phyloP scores from a whole-genome alignment of 1,284 basidiomycete genomes.

The Lignosus rhinocerotis region DNA sequence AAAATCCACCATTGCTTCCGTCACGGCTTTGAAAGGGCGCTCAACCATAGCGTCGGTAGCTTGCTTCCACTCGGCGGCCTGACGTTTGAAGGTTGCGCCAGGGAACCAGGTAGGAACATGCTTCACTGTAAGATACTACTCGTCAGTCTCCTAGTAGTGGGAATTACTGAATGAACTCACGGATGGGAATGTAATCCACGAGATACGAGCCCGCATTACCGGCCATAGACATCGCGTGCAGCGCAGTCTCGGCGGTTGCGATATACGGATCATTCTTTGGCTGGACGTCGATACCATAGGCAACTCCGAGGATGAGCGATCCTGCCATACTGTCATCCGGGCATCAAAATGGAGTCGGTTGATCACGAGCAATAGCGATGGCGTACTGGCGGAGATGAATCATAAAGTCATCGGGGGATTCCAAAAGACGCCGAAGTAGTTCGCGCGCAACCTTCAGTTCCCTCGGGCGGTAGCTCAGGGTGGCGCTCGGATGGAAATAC shows the following conservation, averaged over 20 bases:
- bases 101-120: constrained; percentile 48
- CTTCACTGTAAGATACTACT: constrained; percentile 30
- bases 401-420: constrained; percentile 31
- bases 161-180: constrained; percentile 18
- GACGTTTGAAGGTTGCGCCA: constrained; percentile 47
- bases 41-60: constrained; percentile 32
- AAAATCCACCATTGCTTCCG: constrained; percentile 28
- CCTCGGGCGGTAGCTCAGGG: constrained; percentile 23
- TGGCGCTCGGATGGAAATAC: constrained; percentile 27
- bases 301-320: constrained; percentile 29
- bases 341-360: constrained; percentile 6
- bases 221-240: constrained; percentile 28
- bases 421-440: constrained; percentile 24
- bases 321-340: constrained; percentile 31
- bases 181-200: constrained; percentile 30
- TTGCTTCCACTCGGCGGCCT: constrained; percentile 42
- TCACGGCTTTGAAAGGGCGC: constrained; percentile 36
- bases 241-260: constrained; percentile 29
- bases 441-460: constrained; percentile 22
- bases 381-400: constrained; percentile 27
- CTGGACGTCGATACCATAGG: constrained; percentile 33
- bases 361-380: neutral
- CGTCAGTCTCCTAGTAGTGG: neutral
- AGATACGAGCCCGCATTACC: constrained; percentile 29
- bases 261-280: constrained; percentile 32